Conservation (phyloP, 768 basidiomycete genomes). For the Suillus subaureus region DNA sequence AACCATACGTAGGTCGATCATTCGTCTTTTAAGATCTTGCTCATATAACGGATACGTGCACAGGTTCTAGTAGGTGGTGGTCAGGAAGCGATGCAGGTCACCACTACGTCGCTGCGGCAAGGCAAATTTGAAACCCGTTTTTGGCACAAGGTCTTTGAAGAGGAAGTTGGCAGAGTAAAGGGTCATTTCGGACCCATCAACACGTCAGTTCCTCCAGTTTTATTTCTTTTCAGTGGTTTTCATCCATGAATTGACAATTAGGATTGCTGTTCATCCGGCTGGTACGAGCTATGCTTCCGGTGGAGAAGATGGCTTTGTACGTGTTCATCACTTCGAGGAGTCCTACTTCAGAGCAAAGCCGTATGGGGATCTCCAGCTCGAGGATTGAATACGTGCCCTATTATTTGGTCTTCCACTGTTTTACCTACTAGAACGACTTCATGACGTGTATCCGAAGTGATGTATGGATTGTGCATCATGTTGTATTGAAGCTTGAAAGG, state of each 20-base stretch:
- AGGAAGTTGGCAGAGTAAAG: constrained; percentile 96
- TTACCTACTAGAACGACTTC: neutral
- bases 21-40: neutral
- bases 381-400: constrained; percentile 43
- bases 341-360: constrained; percentile 91
- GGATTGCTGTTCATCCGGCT: constrained; percentile 89
- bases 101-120: constrained; percentile 90
- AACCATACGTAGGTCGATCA: constrained; percentile 70
- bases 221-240: neutral
- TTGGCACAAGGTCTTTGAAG: constrained; percentile 97
- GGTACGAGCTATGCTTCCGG: constrained; percentile 92
- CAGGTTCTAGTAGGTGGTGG: constrained; percentile 93
- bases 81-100: constrained; percentile 97
- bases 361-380: constrained; percentile 85
- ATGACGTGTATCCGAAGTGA: neutral
- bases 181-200: constrained; percentile 98
- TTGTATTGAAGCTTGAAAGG: neutral
- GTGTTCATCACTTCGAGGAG: constrained; percentile 92
- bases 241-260: constrained; percentile 34
- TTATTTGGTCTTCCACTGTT: neutral
- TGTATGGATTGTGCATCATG: neutral
- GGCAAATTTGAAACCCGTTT: constrained; percentile 98
- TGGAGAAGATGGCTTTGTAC: constrained; percentile 94
- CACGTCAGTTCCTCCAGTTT: constrained; percentile 61
- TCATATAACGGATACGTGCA: neutral